These are phyloP conservation scores for Dacryopinax primogenitus DNA, from an alignment of 768 basidiomycete species.

Conservation along the genomic window DNA sequence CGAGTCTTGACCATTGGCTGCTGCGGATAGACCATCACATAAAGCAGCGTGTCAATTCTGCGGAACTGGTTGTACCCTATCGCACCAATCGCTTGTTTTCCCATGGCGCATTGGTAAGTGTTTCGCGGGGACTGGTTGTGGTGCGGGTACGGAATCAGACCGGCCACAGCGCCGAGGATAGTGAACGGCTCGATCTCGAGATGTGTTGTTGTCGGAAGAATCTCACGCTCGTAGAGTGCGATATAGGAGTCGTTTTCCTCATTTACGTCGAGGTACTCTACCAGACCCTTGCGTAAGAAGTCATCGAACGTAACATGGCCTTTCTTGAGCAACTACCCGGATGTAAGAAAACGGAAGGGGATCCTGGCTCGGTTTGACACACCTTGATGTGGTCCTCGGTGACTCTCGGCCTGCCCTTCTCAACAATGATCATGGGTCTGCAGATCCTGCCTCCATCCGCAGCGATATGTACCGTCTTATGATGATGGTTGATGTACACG, in stretches of 20 bases:
- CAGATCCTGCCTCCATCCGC: constrained; percentile 97
- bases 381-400: constrained; percentile 69
- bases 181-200: constrained; percentile 99
- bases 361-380: constrained; percentile 20
- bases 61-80: constrained; percentile 97
- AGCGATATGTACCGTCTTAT: constrained; percentile 87
- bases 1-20: constrained; percentile 99
- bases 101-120: constrained; percentile 99
- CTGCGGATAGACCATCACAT: constrained; percentile 94
- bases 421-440: constrained; percentile 93
- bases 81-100: constrained; percentile 98
- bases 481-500: constrained; percentile 92
- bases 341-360: not conserved
- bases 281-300: constrained; percentile 79
- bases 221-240: constrained; percentile 82
- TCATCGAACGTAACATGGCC: constrained; percentile 78
- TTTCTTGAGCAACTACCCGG: constrained; percentile 58
- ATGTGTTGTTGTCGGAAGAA: constrained; percentile 74
- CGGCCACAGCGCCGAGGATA: constrained; percentile 90
- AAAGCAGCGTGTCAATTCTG: constrained; percentile 95
- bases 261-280: constrained; percentile 97
- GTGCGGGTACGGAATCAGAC: constrained; percentile 96
- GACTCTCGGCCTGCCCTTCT: constrained; percentile 63
- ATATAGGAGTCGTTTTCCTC: constrained; percentile 98
- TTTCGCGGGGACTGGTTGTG: constrained; percentile 99